These are phyloP conservation scores for Inga leiocalycina DNA, from an alignment of 306 rosid genomes.

Conservation along the genomic window DNA sequence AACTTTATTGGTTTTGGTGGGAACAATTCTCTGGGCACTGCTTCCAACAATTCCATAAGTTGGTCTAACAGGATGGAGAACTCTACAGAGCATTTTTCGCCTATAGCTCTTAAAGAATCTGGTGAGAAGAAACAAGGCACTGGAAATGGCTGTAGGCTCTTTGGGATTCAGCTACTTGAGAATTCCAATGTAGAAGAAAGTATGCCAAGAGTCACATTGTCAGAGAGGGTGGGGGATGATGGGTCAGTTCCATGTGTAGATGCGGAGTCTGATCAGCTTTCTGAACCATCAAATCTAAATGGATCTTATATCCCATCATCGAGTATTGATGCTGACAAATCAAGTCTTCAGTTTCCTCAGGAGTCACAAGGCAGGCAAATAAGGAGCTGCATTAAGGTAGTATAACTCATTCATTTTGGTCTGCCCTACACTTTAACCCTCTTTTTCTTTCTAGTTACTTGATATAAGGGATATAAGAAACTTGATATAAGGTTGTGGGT, in stretches of 20 bases:
- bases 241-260: conserved; percentile 60
- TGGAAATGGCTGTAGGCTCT: conserved; percentile 83
- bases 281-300: conserved; percentile 87
- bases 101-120: conserved; percentile 54
- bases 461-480: too few relatives aligned
- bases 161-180: conserved; percentile 85
- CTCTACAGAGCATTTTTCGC: conserved; percentile 39
- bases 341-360: conserved; percentile 75
- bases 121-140: conserved; percentile 66
- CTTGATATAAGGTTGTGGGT: too few relatives aligned
- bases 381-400: conserved; percentile 97
- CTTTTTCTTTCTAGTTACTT: background rate
- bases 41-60: conserved; percentile 63
- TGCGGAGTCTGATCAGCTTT: conserved; percentile 77
- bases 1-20: conserved; percentile 69
- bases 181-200: conserved; percentile 65
- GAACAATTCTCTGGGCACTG: conserved; percentile 52
- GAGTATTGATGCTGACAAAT: conserved; percentile 92
- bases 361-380: conserved; percentile 89
- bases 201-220: conserved; percentile 45
- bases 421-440: background rate
- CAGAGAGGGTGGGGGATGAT: conserved; percentile 60
- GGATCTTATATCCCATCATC: conserved; percentile 79
- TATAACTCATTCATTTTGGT: conserved; percentile 10
- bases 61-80: conserved; percentile 75